Conservation (phyloP, 306 rosid genomes). For the Neltuma alba region DNA sequence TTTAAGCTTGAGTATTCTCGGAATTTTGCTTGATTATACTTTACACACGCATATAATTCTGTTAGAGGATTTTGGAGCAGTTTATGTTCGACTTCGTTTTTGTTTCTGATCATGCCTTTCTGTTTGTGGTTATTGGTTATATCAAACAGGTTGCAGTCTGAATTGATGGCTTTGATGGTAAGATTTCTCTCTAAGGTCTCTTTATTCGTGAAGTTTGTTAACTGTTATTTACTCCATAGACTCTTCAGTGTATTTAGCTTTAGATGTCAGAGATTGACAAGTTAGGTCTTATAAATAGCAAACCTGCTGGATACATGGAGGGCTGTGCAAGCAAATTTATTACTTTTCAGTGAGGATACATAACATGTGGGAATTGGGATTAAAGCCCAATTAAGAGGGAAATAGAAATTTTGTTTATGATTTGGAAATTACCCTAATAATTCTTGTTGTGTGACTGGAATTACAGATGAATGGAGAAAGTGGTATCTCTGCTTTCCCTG, state of each 20-base stretch:
- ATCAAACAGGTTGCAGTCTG: constrained; percentile 84
- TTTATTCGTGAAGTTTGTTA: background rate
- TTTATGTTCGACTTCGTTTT: background rate
- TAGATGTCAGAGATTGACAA: too few species aligned
- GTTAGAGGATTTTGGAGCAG: background rate
- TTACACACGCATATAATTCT: background rate
- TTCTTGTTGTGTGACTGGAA: constrained; percentile 6
- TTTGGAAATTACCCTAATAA: background rate
- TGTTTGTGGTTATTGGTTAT: constrained; percentile 7
- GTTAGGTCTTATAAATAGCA: background rate
- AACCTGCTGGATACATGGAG: background rate
- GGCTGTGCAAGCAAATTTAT: background rate
- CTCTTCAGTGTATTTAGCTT: background rate
- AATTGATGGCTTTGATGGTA: constrained; percentile 96
- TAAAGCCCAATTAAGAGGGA: background rate
- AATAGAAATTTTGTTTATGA: background rate
- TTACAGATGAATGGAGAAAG: constrained; percentile 89
- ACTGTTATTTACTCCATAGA: background rate
- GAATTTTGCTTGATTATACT: background rate
- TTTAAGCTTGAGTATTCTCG: background rate
- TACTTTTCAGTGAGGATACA: background rate
- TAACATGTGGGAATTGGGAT: background rate
- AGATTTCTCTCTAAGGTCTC: constrained; percentile 12
- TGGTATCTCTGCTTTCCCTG: constrained; percentile 93
- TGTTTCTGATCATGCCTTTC: constrained; percentile 34